phyloP scores from a whole-genome alignment of 805 yeast species.

The Candida rishiriensis region DNA sequence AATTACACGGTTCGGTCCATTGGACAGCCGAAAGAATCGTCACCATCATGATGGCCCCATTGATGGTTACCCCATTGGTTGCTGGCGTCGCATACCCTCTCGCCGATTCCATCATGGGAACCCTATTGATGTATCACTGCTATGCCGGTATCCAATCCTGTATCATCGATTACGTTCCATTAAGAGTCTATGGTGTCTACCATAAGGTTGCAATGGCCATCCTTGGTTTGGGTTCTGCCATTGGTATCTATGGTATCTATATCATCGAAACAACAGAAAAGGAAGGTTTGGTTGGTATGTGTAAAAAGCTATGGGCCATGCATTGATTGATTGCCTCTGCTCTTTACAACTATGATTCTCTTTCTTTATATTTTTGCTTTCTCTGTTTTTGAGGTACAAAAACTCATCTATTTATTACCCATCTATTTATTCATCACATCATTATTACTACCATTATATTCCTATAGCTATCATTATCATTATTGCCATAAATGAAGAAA shows the following conservation, averaged over 20 bases:
- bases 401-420: not conserved
- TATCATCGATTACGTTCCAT: constrained; percentile 74
- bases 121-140: constrained; percentile 56
- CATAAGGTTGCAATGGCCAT: constrained; percentile 57
- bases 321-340: constrained; percentile 1
- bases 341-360: too few species aligned
- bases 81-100: constrained; percentile 49
- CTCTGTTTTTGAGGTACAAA: too few species aligned
- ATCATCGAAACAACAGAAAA: constrained; percentile 60
- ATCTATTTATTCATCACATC: not conserved
- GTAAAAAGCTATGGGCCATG: constrained; percentile 33
- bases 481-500: too few species aligned
- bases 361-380: too few species aligned
- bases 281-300: constrained; percentile 53
- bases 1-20: constrained; percentile 64
- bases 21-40: constrained; percentile 69
- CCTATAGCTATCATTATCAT: not conserved
- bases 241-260: constrained; percentile 69
- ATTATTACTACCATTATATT: not conserved
- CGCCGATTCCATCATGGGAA: constrained; percentile 53
- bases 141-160: constrained; percentile 73
- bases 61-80: constrained; percentile 56
- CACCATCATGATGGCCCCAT: constrained; percentile 59
- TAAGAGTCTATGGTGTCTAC: constrained; percentile 64
- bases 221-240: constrained; percentile 57